Conservation (phyloP, 805 yeast genomes). For the Saccharomycopsis olivae region DNA sequence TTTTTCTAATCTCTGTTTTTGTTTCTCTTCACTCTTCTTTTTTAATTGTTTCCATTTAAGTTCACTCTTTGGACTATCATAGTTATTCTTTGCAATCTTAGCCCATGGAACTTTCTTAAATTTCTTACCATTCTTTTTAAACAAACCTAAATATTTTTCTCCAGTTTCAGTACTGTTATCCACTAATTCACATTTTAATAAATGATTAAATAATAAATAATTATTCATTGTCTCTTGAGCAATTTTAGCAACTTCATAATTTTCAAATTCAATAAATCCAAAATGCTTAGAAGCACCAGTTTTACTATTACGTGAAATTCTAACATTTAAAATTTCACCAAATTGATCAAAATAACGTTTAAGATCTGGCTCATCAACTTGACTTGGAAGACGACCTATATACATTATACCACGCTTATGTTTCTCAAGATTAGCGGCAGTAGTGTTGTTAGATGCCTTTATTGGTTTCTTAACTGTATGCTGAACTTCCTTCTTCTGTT, state of each 20-base stretch:
- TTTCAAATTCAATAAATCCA: constrained; percentile 78
- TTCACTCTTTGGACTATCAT: constrained; percentile 47
- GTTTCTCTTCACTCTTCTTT: constrained; percentile 32
- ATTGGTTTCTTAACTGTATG: constrained; percentile 7
- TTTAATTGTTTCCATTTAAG: constrained; percentile 47
- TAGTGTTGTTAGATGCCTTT: constrained; percentile 6
- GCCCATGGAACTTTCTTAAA: constrained; percentile 52
- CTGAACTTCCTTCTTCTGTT: neutral
- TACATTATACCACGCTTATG: constrained; percentile 60
- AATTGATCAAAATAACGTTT: constrained; percentile 80
- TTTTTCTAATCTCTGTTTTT: constrained; percentile 35
- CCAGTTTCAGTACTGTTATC: constrained; percentile 27
- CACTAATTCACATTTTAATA: constrained; percentile 57
- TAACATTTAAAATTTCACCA: constrained; percentile 70
- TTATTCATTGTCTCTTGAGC: constrained; percentile 97
- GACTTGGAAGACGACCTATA: constrained; percentile 87
- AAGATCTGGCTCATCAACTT: constrained; percentile 74
- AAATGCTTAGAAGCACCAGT: constrained; percentile 88
- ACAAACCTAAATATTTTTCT: constrained; percentile 34
- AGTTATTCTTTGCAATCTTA: constrained; percentile 39
- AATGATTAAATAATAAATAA: constrained; percentile 79
- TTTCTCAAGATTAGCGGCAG: constrained; percentile 18
- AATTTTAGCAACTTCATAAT: constrained; percentile 65
- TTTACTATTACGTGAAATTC: constrained; percentile 79
- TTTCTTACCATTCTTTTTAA: constrained; percentile 37